A percentile compares a stretch with the other conserved stretches of the same genome.
Conservation (phyloP, 192 early-diverging fungal genomes). For the Backusella circina region DNA sequence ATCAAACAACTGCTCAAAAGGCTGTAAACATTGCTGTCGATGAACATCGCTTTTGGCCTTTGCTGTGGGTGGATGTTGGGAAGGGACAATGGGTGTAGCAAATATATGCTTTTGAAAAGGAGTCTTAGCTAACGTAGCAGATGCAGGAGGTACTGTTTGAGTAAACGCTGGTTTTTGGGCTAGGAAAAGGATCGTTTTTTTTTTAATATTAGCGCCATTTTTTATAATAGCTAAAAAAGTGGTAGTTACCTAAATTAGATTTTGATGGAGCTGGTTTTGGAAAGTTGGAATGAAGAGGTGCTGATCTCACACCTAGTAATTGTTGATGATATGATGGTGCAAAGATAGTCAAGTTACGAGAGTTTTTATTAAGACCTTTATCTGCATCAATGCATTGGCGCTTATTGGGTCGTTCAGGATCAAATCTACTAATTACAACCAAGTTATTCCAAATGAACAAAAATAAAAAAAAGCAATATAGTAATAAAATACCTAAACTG, state of each 20-base stretch:
- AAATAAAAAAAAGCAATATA: neutral
- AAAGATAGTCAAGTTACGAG: slow-evolving; percentile 11
- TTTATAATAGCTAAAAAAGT: neutral
- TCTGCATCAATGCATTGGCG: neutral
- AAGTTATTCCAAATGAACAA: neutral
- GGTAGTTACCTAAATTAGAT: neutral
- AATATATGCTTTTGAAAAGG: neutral
- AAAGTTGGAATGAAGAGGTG: slow-evolving; percentile 9
- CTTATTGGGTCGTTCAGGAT: slow-evolving; percentile 9
- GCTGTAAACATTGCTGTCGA: slow-evolving; percentile 49
- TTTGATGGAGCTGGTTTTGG: neutral
- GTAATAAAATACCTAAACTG: neutral
- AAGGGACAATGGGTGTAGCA: neutral
- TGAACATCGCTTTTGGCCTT: slow-evolving; percentile 14
- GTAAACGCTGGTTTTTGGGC: neutral
- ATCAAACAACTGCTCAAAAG: slow-evolving; percentile 51
- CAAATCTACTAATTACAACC: neutral
- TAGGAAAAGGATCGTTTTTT: neutral
- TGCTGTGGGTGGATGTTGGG: neutral
- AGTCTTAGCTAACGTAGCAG: slow-evolving; percentile 3
- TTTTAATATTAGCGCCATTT: neutral
- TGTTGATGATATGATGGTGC: slow-evolving; percentile 5
- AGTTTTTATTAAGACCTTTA: slow-evolving; percentile 23
- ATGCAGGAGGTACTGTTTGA: neutral
- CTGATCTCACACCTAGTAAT: neutral